Percentiles rank a stretch among this genome's conserved stretches.
phyloP scores from a whole-genome alignment of 257 asterid species.

The Solanum paucissectum region DNA sequence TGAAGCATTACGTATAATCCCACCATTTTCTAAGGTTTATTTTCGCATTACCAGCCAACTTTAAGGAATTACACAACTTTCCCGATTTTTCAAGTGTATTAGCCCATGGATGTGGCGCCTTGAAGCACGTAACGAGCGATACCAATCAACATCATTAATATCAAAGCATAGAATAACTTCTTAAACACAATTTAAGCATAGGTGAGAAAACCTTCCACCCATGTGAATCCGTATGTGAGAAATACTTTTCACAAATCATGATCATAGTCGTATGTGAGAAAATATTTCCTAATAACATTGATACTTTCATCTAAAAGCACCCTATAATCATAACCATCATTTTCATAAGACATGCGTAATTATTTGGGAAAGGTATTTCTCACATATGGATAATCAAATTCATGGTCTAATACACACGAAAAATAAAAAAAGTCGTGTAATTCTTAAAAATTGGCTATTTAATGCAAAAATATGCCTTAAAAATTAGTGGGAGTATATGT shows the following conservation, averaged over 20 bases:
- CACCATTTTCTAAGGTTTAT: background rate
- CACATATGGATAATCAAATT: background rate
- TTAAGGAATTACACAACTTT: background rate
- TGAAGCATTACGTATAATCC: background rate
- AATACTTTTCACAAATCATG: too few species aligned
- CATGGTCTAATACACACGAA: background rate
- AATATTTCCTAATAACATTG: background rate
- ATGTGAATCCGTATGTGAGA: background rate
- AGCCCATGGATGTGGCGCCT: background rate
- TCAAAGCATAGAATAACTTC: background rate
- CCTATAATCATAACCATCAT: background rate
- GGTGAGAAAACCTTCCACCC: background rate
- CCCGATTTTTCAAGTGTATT: too few species aligned
- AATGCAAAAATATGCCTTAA: too few species aligned
- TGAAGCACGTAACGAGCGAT: background rate
- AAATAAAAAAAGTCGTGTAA: too few species aligned
- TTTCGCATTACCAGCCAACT: too few species aligned
- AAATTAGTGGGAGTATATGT: too few species aligned
- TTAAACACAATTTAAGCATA: background rate
- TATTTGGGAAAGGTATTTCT: background rate
- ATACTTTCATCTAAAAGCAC: background rate
- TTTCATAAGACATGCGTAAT: background rate
- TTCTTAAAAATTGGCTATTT: fast-evolving
- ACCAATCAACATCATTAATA: background rate
- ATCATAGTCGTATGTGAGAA: background rate